Conservation (phyloP, 2,329 filamentous ascomycete species). For the Cladosporium sp. region DNA sequence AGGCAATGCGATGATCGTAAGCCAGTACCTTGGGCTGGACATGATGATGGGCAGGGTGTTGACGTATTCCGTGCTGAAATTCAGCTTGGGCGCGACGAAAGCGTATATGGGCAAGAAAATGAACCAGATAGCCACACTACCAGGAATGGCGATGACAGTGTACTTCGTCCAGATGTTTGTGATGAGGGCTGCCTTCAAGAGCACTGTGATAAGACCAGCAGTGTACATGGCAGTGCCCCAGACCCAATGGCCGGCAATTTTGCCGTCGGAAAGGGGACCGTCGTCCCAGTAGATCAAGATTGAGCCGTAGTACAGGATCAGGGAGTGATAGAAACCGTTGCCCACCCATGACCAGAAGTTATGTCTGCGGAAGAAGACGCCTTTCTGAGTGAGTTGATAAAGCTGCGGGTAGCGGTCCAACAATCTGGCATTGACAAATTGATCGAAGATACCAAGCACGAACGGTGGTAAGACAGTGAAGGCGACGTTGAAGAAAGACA, state of each 20-base stretch:
- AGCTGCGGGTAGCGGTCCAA: conserved; percentile 95
- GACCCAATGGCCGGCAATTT: conserved; percentile 88
- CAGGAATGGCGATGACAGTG: conserved; percentile 89
- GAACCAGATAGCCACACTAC: conserved; percentile 88
- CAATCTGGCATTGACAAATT: conserved; percentile 90
- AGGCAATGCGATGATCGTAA: conserved; percentile 78
- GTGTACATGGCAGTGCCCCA: conserved; percentile 97
- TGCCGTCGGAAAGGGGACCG: conserved; percentile 72
- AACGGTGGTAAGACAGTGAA: conserved; percentile 93
- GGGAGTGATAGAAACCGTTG: conserved; percentile 92
- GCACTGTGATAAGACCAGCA: conserved; percentile 84
- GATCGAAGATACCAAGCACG: conserved; percentile 92
- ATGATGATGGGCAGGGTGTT: conserved; percentile 81
- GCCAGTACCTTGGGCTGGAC: conserved; percentile 80
- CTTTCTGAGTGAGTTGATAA: conserved; percentile 88
- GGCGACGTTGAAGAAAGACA: conserved; percentile 99
- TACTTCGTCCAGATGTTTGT: conserved; percentile 99
- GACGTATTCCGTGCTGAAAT: conserved; percentile 77
- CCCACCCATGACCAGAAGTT: conserved; percentile 90
- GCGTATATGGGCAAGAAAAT: conserved; percentile 85
- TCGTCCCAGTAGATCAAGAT: conserved; percentile 80
- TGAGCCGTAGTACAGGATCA: conserved; percentile 83
- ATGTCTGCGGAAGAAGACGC: conserved; percentile 87
- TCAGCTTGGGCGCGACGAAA: conserved; percentile 75
- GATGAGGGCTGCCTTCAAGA: conserved; percentile 90